phyloP scores from a whole-genome alignment of 345 rosid species.

The Melaleuca alternifolia region DNA sequence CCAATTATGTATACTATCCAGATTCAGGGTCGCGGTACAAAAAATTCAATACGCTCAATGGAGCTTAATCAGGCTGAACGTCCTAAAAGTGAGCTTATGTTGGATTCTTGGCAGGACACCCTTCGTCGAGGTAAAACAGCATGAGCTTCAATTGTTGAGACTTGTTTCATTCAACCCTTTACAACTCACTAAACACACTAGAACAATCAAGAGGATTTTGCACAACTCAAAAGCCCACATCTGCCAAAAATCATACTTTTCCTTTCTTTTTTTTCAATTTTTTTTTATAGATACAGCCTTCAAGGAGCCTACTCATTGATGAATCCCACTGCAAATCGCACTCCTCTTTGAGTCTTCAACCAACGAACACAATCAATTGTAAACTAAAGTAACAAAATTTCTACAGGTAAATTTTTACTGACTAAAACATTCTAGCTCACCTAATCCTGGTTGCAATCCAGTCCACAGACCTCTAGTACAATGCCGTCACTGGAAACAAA shows the following conservation, averaged over 20 bases:
- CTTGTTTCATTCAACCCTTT: not conserved
- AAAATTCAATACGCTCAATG: not conserved
- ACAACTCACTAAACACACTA: not conserved
- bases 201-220: not conserved
- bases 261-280: not conserved
- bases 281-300: not conserved
- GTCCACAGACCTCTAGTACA: slow-evolving; percentile 42
- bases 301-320: not conserved
- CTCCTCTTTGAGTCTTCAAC: not conserved
- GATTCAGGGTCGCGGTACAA: not conserved
- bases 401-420: not conserved
- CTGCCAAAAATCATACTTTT: not conserved
- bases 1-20: not conserved
- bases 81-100: not conserved
- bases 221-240: not conserved
- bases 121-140: not conserved
- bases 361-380: not conserved
- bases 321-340: not conserved
- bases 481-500: slow-evolving; percentile 32
- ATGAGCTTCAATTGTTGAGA: no score
- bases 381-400: not conserved
- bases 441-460: slow-evolving; percentile 28
- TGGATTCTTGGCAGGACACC: not conserved
- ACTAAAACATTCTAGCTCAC: not conserved
- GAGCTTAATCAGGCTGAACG: not conserved